Evolutionary conservation across 805 yeast species (phyloP), one percentile per base, ranked within the genome.

Genomic region (Candida silvatica): DNA sequence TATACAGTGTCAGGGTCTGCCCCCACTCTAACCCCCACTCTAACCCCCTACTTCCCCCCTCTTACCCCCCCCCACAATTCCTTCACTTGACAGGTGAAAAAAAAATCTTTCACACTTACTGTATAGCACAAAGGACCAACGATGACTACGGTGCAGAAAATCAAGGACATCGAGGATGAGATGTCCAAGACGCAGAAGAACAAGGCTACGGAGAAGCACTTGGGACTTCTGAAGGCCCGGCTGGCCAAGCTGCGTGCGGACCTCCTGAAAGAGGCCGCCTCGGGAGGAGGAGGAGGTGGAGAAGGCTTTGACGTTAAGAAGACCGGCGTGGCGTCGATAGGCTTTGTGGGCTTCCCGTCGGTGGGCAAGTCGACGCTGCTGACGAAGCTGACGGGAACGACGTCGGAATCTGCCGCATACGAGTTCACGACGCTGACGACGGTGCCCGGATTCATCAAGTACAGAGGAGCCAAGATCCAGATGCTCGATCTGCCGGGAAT

Each of bases 111-210:
- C n/a, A n/a, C n/a, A n/a, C n/a, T n/a, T n/a, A n/a, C n/a, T n/a
- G n/a, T n/a, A n/a, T n/a, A n/a, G n/a, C n/a, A n/a, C n/a, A n/a
- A n/a, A n/a, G n/a, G n/a, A n/a, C n/a, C n/a, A n/a, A 37, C 27
- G 17, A 77, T 77, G 82, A 77, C 83, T 8, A 76, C 80, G 5
- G 82, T 77, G 35, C 84, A 77, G 45, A 71, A 81, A 57, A 81
- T 82, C 54, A 79, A 82, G 65, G 79, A 80, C 64, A 83, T 88
- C 67, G 97, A 90, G 62, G 92, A 82, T 63, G 98, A 90, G 70
- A 90, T 90, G 98, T 88, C 97, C 65, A 72, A 72, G 52, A 92
- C 99, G 52, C 99, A 92, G 58, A 92, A 90, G 66, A 92, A 92
- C 66, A 92, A 92, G 77, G 94, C 94, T 55, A 92, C 99, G 3